Evolutionary conservation across 75 land plant genomes (phyloP).

Genomic region (Larix kaempferi): DNA sequence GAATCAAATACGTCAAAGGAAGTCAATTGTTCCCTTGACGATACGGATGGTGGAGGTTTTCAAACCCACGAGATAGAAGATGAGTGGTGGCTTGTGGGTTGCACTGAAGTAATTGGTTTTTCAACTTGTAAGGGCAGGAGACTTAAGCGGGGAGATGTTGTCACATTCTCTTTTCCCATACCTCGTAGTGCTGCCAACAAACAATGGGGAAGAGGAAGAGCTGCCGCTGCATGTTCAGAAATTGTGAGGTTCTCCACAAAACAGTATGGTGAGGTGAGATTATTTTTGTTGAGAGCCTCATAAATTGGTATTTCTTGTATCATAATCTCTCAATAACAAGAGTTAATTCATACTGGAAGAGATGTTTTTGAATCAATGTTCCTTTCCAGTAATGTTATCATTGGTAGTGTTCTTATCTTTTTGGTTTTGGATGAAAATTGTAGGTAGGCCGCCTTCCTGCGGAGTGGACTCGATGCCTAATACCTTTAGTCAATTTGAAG

Average conservation of each 20-base stretch:
- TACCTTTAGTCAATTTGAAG: conserved; percentile 62
- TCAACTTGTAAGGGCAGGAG: conserved; percentile 80
- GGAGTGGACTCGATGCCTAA: conserved; percentile 87
- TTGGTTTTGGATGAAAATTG: not conserved
- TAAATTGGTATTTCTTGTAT: not conserved
- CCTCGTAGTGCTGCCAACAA: conserved; percentile 5
- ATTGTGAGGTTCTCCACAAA: conserved; percentile 78
- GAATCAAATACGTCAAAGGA: not conserved
- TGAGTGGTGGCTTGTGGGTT: conserved; percentile 73
- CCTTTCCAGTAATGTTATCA: not conserved
- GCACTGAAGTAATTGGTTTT: conserved; percentile 53
- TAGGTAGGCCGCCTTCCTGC: conserved; percentile 92
- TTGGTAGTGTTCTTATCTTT: not conserved
- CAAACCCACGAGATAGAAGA: conserved; percentile 5
- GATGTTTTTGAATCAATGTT: not conserved
- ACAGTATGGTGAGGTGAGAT: conserved; percentile 57
- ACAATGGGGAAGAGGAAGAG: conserved; percentile 41
- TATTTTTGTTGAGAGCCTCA: not conserved
- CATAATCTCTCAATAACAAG: too few species aligned
- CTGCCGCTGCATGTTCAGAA: conserved; percentile 51
- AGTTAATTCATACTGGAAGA: not conserved
- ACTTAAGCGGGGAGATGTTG: conserved; percentile 54
- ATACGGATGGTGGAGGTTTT: not conserved
- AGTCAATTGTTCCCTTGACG: too few species aligned
- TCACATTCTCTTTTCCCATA: conserved; percentile 66